Evolutionary conservation across 192 early-diverging fungal species (phyloP), one percentile per base, ranked within the genome.

Genomic region (Obelidium mucronatum): DNA sequence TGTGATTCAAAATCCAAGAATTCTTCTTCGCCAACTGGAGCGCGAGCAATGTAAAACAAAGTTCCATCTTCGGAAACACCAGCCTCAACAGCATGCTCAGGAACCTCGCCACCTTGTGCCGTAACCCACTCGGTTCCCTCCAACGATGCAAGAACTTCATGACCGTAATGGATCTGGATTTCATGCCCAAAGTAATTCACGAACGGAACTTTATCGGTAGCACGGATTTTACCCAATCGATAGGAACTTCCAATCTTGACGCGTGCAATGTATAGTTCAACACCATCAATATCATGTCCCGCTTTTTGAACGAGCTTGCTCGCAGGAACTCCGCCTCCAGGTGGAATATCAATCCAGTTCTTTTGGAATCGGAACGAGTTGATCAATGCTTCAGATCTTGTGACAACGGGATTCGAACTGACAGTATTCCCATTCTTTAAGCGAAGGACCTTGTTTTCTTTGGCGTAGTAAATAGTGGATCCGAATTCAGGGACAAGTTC

Each of bases 401-500:
- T 70, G n/a, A 34, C 1, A 51, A 26, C 11, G 11, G 59, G 28
- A 11, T 31, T 30, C 13, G 37, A 40, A 22, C 24, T 71, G 22
- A 51, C 24, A 40, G 24, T 55, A 15, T 61, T 61, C 59, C 26
- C 6, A 34, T 71, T 31, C 30, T 71, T 71, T 4, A 71, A 51
- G 8, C 15, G 34, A n/a, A 61, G 33, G 22, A 33, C 33, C 28
- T 68, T 68, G 63, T 67, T 51, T 52, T 75, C 74, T 48, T 75
- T 75, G 55, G 61, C 74, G 44, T 75, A 75, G 40, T 28, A 75
- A 51, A 61, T 37, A 13, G 33, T 68, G 36, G 31, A 44, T 11
- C 44, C 63, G 34, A 75, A 75, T 51, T 75, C 74, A 35, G 35
- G 39, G 17, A 48, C 62, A 30, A 75, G 64, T 35, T 80, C 79